A percentile compares a stretch with the other conserved stretches of the same genome.
Evolutionary conservation across 2,329 filamentous ascomycete species (phyloP).

Genomic region (Cladosporium sp.): DNA sequence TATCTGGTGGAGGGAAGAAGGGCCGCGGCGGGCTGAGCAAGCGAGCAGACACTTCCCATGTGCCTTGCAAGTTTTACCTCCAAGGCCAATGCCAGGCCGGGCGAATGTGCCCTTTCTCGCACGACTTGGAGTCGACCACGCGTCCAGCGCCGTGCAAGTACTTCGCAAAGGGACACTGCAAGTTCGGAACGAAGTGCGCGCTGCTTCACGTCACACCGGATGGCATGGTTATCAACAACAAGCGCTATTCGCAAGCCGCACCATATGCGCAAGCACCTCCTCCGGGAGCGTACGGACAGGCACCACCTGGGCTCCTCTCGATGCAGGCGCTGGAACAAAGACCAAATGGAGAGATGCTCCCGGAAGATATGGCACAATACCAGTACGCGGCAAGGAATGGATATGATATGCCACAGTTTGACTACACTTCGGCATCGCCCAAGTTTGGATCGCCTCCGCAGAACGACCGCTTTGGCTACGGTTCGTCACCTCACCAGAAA

Average conservation of each 20-base stretch:
- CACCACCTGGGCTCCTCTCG: slow-evolving; percentile 30
- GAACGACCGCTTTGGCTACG: slow-evolving; percentile 63
- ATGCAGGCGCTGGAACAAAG: slow-evolving; percentile 32
- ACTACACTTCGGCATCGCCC: slow-evolving; percentile 54
- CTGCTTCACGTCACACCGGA: slow-evolving; percentile 94
- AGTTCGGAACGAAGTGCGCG: slow-evolving; percentile 96
- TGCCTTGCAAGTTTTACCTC: slow-evolving; percentile 98
- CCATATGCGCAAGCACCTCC: slow-evolving; percentile 17
- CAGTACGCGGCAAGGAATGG: slow-evolving; percentile 25
- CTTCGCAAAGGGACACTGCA: slow-evolving; percentile 99
- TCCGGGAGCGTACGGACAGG: slow-evolving; percentile 19
- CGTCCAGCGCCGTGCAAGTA: slow-evolving; percentile 95
- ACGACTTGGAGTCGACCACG: slow-evolving; percentile 77
- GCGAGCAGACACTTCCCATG: slow-evolving; percentile 78
- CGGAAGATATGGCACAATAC: slow-evolving; percentile 24
- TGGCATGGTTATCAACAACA: slow-evolving; percentile 87
- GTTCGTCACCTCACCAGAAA: slow-evolving; percentile 60
- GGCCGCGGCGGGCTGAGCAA: slow-evolving; percentile 19
- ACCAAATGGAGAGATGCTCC: slow-evolving; percentile 18
- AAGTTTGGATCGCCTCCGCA: slow-evolving; percentile 82
- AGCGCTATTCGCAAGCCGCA: slow-evolving; percentile 34
- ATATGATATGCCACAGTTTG: slow-evolving; percentile 38
- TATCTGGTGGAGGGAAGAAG: background rate
- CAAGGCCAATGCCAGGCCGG: slow-evolving; percentile 95
- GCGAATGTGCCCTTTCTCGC: slow-evolving; percentile 91